Conservation (phyloP, 1,284 basidiomycete species). For the Mycena sp. region DNA sequence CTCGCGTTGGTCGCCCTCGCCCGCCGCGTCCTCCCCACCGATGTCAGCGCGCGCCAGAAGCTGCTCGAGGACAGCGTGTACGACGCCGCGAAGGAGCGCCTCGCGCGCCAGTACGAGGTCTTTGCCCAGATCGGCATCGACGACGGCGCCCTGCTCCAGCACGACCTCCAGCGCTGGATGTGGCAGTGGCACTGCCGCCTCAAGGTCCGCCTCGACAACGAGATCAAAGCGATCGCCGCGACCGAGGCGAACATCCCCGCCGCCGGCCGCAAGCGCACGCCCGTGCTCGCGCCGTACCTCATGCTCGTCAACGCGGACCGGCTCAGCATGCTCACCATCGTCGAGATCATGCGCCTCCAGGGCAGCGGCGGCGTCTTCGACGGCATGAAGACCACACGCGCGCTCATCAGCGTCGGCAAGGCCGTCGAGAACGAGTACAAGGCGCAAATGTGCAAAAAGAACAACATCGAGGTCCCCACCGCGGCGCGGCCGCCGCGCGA, state of each 20-base stretch:
- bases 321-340: slow-evolving; percentile 89
- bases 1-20: slow-evolving; percentile 71
- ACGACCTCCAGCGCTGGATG: slow-evolving; percentile 83
- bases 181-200: slow-evolving; percentile 78
- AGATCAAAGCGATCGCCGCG: slow-evolving; percentile 61
- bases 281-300: slow-evolving; percentile 67
- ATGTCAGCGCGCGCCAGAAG: slow-evolving; percentile 80
- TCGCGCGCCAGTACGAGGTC: slow-evolving; percentile 71
- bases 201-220: slow-evolving; percentile 68
- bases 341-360: slow-evolving; percentile 89
- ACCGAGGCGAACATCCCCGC: slow-evolving; percentile 44
- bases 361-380: slow-evolving; percentile 81
- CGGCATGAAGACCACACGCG: slow-evolving; percentile 93
- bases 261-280: slow-evolving; percentile 8
- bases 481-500: slow-evolving; percentile 46
- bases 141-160: slow-evolving; percentile 58
- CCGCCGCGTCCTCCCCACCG: slow-evolving; percentile 69
- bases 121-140: slow-evolving; percentile 68
- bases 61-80: slow-evolving; percentile 87
- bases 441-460: slow-evolving; percentile 79
- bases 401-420: slow-evolving; percentile 84
- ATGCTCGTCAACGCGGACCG: slow-evolving; percentile 80
- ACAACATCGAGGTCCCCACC: slow-evolving; percentile 69
- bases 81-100: slow-evolving; percentile 80
- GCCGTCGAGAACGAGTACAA: slow-evolving; percentile 92